Evolutionary conservation across 768 basidiomycete genomes (phyloP), one percentile per base, ranked within the genome.

Genomic region (Tylopilus sp.): DNA sequence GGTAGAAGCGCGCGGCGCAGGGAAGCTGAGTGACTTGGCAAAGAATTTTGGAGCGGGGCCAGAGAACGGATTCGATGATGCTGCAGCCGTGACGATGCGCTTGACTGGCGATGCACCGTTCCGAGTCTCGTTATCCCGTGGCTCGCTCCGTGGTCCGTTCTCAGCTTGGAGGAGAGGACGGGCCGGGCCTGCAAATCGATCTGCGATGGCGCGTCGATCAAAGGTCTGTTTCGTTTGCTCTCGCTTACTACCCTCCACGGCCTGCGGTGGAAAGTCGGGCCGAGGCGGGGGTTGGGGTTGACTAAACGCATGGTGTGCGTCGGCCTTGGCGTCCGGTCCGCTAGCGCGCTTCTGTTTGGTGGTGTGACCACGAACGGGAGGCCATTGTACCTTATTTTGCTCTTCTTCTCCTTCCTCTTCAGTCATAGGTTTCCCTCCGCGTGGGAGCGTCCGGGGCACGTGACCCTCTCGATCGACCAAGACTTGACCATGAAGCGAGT

Each of bases 401-500:
- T 51, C 46, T 0, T 24, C n/a, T 3, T 31, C 36, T 0, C 34
- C 52, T 3, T 47, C 55, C 11, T 48, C 48, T 29, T 50, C 30
- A n/a, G 19, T 12, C 1, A 0, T 28, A 0, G 26, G 36, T 21
- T 38, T 22, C 8, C 36, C 49, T 3, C 22, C 29, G 3, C 1
- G 34, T 48, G 40, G 24, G 40, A 56, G 6, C 12, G 41, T 6
- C 9, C 52, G 54, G 3, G 61, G 65, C 3, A 58, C 49, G 26
- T 43, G 54, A 3, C 61, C 63, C 6, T 41, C 54, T 45, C 40
- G 52, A 38, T 63, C 56, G 7, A 63, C 66, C 38, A 68, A 41
- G 3, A 61, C 57, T 34, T 54, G 53, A 0, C 65, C 59, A 4
- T 41, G 52, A 3, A 68, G 4, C 4, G 54, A 57, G 5, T 65